A percentile compares a stretch with the other conserved stretches of the same genome.
Evolutionary conservation across 139 green algal species (phyloP).

Genomic region (Chlamydomonas sp.): DNA sequence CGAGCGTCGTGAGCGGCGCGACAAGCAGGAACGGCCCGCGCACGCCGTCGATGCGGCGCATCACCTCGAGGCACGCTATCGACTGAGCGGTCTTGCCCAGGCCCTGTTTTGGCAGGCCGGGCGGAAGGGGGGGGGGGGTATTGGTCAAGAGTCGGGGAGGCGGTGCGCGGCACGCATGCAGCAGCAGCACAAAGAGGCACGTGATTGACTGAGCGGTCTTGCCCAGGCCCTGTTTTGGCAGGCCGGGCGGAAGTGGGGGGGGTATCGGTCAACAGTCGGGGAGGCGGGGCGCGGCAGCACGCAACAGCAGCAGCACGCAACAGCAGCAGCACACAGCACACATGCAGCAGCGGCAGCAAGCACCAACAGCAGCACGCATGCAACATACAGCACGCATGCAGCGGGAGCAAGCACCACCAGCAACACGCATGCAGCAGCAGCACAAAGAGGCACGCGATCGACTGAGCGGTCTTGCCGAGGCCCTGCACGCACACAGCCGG

Average conservation of each 20-base stretch:
- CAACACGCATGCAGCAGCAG: no score
- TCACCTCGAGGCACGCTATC: conserved; percentile 62
- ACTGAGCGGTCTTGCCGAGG: conserved; percentile 86
- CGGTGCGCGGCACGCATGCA: neutral
- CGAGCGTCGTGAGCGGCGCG: conserved; percentile 85
- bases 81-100: conserved; percentile 87
- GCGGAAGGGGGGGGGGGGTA: no score
- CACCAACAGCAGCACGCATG: no score
- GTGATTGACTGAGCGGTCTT: conserved; percentile 83
- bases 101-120: conserved; percentile 78
- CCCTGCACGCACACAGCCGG: no score
- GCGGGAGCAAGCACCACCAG: no score
- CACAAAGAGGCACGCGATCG: conserved; percentile 62
- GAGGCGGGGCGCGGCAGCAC: neutral
- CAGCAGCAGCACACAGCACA: no score
- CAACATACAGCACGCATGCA: no score
- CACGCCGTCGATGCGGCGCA: conserved; percentile 44
- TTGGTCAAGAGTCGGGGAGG: neutral
- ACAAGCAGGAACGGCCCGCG: conserved; percentile 82
- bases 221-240: conserved; percentile 82
- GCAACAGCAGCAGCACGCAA: no score
- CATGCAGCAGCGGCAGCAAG: no score
- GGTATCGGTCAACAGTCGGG: neutral
- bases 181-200: conserved; percentile 58
- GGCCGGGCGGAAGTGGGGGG: no score